These are phyloP conservation scores for Helichrysum umbraculigerum DNA, from an alignment of 129 eudicot genomes.

Conservation along the genomic window DNA sequence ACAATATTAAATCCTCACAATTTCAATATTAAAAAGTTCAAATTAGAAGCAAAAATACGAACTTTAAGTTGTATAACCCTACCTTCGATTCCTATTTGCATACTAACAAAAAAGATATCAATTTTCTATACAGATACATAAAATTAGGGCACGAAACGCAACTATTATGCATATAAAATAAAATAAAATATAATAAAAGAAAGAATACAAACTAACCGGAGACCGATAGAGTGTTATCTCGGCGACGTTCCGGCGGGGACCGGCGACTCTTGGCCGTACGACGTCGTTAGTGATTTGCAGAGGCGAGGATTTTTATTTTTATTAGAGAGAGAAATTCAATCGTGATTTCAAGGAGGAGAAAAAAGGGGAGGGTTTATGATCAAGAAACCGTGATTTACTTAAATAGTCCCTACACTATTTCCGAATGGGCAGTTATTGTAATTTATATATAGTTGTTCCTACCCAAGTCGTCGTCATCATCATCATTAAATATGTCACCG, in stretches of 20 bases:
- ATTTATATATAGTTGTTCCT: neutral
- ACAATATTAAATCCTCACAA: conserved; percentile 8
- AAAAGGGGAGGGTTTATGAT: conserved; percentile 34
- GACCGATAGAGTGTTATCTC: conserved; percentile 18
- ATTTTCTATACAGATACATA: neutral
- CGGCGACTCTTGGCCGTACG: conserved; percentile 21
- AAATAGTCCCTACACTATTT: conserved; percentile 20
- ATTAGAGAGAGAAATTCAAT: conserved; percentile 22
- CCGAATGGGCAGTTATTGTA: neutral
- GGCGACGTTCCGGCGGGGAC: conserved; percentile 24
- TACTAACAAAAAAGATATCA: neutral
- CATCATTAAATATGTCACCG: too few relatives aligned
- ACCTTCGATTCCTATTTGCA: neutral
- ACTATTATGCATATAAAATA: neutral
- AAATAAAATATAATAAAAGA: too few relatives aligned
- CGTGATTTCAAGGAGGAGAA: conserved; percentile 4
- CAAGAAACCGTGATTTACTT: conserved; percentile 10
- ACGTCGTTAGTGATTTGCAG: conserved; percentile 22
- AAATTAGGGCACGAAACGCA: conserved; percentile 30
- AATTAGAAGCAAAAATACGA: neutral
- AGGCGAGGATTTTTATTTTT: neutral
- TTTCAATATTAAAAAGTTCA: neutral
- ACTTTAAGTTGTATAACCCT: neutral
- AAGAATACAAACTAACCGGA: conserved; percentile 30
- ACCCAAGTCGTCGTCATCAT: neutral